Evolutionary conservation across 2,329 filamentous ascomycete genomes (phyloP), one percentile per base, ranked within the genome.

Genomic region (Celoporthe dispersa): DNA sequence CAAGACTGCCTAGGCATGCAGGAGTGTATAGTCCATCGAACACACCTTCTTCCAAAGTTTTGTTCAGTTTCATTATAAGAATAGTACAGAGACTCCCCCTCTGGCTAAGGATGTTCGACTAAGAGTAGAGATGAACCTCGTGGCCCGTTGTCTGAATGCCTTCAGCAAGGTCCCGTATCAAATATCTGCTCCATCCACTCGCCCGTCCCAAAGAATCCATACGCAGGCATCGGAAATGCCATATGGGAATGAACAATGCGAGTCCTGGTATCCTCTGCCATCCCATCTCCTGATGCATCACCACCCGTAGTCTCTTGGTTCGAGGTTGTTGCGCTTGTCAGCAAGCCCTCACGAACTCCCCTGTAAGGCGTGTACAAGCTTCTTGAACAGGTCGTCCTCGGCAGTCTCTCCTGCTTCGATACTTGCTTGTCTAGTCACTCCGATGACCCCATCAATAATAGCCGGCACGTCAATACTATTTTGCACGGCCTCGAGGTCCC

Each of bases 181-280:
- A 57, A 57, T 31, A 57, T 57, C 11, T 12, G 53, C 53, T 57
- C 53, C 53, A 57, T 57, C 53, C 53, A 57, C 53, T 57, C 35
- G 2, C 63, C 63, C 75, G n/a, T 57, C 53, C 53, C 53, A 31
- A 57, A 57, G 28, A 57, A 57, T 25, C 53, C 53, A 6, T 57
- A 57, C 11, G 53, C 25, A 31, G 53, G 53, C 53, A 57, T 33
- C 4, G 28, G 1, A 16, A 57, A 57, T 33, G 5, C 0, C 25
- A 31, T 16, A 8, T 14, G 14, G 6, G 53, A 4, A 19, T 19
- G 12, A 33, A 57, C 5, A 33, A 16, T 19, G 25, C 53, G 25
- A 31, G 5, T 19, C 25, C 28, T 16, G 16, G 14, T 1, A 1
- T 8, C 12, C 14, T 31, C 12, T 57, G 25, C 28, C 14, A 7